These are phyloP conservation scores for Nitzschia sp. DNA, from an alignment of 108 stramenopile genomes.

Conservation along the genomic window DNA sequence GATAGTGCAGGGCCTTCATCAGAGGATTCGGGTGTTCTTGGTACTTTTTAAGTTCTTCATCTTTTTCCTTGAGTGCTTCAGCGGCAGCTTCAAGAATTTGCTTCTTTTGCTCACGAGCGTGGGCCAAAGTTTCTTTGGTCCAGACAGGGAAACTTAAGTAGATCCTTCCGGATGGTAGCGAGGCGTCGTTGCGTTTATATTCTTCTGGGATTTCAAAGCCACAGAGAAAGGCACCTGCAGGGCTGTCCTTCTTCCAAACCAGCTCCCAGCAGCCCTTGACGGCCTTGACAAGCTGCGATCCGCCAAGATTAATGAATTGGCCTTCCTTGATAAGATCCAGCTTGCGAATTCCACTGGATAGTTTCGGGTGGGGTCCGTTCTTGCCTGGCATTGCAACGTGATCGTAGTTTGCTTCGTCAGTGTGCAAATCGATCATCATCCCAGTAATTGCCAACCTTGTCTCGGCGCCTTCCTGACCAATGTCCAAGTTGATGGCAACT, in stretches of 20 bases:
- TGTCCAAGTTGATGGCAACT: conserved; percentile 24
- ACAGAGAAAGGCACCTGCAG: conserved; percentile 55
- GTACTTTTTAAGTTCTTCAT: conserved; percentile 55
- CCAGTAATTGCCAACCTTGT: conserved; percentile 23
- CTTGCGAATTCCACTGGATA: conserved; percentile 50
- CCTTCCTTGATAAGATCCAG: conserved; percentile 43
- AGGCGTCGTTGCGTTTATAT: conserved; percentile 51
- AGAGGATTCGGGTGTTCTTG: conserved; percentile 54
- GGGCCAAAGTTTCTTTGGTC: conserved; percentile 47
- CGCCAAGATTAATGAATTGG: conserved; percentile 42
- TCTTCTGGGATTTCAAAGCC: conserved; percentile 61
- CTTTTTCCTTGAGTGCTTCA: conserved; percentile 40
- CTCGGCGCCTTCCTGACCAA: conserved; percentile 18
- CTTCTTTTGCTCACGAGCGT: conserved; percentile 41
- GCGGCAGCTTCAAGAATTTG: conserved; percentile 39
- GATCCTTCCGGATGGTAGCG: conserved; percentile 50
- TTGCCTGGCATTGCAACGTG: conserved; percentile 53
- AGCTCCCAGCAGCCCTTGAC: conserved; percentile 69
- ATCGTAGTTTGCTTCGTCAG: background rate
- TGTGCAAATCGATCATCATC: conserved; percentile 14
- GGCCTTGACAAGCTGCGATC: conserved; percentile 35
- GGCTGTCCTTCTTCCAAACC: conserved; percentile 55
- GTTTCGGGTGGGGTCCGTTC: conserved; percentile 65
- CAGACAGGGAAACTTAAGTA: conserved; percentile 65
- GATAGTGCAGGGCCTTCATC: conserved; percentile 66